These are phyloP conservation scores for Auricularia cornea DNA, from an alignment of 768 basidiomycete species.

Conservation along the genomic window DNA sequence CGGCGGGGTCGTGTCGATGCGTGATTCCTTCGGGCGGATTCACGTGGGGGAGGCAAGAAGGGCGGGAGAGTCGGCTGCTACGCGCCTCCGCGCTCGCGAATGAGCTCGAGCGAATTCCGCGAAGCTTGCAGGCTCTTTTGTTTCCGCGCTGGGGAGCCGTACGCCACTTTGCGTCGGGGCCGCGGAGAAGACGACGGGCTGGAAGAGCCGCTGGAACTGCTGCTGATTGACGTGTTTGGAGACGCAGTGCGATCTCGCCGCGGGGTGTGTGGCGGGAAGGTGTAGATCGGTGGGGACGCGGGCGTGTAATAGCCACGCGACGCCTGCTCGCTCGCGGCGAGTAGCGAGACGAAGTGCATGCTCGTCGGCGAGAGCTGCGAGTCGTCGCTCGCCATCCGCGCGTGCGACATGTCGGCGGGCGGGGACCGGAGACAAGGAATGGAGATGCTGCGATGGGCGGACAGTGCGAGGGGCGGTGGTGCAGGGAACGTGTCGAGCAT, in stretches of 20 bases:
- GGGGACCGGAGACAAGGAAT: neutral
- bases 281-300: neutral
- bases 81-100: neutral
- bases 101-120: neutral
- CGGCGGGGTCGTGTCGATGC: no score
- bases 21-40: no score
- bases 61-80: no score
- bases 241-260: neutral
- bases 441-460: neutral
- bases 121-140: neutral
- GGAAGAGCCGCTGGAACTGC: neutral
- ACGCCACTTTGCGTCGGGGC: neutral
- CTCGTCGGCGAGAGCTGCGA: neutral
- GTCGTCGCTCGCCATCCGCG: neutral
- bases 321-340: neutral
- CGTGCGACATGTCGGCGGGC: neutral
- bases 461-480: neutral
- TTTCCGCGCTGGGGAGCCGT: neutral
- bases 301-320: neutral
- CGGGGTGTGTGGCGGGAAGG: neutral
- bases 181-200: neutral
- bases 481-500: neutral
- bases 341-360: neutral
- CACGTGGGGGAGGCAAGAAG: no score
- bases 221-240: neutral